Conservation (phyloP, 2,329 filamentous ascomycete species). For the Capronia coronata region DNA sequence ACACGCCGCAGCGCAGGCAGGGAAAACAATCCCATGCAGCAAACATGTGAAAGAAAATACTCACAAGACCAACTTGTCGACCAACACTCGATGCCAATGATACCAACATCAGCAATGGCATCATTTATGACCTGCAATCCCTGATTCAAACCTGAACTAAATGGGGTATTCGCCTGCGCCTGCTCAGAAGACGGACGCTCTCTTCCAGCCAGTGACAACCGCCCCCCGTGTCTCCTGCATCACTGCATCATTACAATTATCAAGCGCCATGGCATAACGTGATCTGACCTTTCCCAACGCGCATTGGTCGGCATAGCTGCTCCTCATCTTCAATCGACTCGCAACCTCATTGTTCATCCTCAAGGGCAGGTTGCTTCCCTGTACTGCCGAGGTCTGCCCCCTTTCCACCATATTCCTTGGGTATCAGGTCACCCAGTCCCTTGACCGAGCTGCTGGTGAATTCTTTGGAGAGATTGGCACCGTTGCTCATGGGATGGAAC, state of each 20-base stretch:
- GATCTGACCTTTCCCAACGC: background rate
- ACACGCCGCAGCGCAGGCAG: no score
- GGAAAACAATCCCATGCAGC: background rate
- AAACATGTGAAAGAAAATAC: slow-evolving; percentile 1
- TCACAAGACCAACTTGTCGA: no score
- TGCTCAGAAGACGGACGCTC: background rate
- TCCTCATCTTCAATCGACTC: background rate
- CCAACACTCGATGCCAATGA: no score
- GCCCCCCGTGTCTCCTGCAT: background rate
- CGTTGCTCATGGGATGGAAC: slow-evolving; percentile 71
- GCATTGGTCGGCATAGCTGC: background rate
- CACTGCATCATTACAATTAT: background rate
- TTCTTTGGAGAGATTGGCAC: slow-evolving; percentile 60
- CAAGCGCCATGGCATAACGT: background rate
- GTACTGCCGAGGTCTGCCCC: slow-evolving; percentile 45
- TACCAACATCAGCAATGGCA: no score
- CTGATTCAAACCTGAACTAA: background rate
- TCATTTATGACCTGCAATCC: no score
- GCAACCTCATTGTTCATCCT: slow-evolving; percentile 6
- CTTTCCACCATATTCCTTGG: slow-evolving; percentile 72
- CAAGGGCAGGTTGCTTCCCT: slow-evolving; percentile 21
- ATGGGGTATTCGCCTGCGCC: background rate
- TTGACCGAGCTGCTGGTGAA: slow-evolving; percentile 42
- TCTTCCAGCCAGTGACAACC: background rate
- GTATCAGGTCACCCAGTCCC: slow-evolving; percentile 53